Evolutionary conservation across 108 stramenopile genomes (phyloP).

Genomic region (Discostella stelligeroides): DNA sequence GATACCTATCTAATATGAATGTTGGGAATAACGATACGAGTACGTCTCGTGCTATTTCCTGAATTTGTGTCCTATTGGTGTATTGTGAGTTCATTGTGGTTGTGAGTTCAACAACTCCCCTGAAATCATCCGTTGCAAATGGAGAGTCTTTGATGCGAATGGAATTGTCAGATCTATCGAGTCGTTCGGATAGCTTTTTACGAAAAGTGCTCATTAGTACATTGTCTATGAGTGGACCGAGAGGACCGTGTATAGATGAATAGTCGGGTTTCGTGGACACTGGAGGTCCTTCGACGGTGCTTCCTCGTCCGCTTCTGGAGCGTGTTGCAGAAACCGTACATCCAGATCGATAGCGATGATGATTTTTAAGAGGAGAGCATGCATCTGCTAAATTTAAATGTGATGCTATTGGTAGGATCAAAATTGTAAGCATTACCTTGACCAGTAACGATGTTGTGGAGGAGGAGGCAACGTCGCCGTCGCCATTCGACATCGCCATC

Average conservation of each 20-base stretch:
- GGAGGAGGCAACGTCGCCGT: too few species aligned
- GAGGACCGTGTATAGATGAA: conserved; percentile 68
- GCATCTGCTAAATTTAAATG: not conserved
- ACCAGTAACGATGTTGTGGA: not conserved
- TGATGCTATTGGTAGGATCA: conserved; percentile 1
- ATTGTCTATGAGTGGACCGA: conserved; percentile 62
- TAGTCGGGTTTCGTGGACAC: conserved; percentile 76
- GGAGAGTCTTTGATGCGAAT: conserved; percentile 30
- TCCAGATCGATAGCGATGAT: too few species aligned
- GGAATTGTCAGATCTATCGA: conserved; percentile 32
- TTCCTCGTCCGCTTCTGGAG: conserved; percentile 1
- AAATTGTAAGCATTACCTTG: not conserved
- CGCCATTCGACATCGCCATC: too few species aligned
- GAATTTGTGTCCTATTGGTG: conserved; percentile 53
- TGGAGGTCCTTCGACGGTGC: conserved; percentile 59
- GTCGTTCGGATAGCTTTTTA: conserved; percentile 52
- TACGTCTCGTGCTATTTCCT: conserved; percentile 62
- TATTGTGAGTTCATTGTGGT: conserved; percentile 64
- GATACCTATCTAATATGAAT: conserved; percentile 60
- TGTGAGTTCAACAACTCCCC: conserved; percentile 72
- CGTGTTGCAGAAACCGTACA: not conserved
- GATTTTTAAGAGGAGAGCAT: not conserved
- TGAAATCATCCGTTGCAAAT: conserved; percentile 55
- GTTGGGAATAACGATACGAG: conserved; percentile 50
- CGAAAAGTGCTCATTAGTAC: conserved; percentile 70